Percentiles rank a stretch among this genome's conserved stretches.
Conservation (phyloP, 2,329 filamentous ascomycete species). For the Xylariomycetidae sp. region DNA sequence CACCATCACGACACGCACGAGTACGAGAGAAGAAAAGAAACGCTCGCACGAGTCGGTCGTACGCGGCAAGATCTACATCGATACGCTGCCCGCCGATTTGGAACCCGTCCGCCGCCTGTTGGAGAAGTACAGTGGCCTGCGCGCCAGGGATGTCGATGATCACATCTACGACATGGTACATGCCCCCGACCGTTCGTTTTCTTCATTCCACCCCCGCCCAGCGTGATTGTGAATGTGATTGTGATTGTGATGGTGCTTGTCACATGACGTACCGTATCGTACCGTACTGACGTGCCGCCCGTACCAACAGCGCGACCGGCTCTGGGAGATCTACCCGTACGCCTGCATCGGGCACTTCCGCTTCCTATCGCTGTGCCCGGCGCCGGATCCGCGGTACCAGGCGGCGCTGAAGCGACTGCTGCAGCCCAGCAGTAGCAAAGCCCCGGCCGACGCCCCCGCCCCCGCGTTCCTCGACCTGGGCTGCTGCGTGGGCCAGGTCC, state of each 20-base stretch:
- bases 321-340: slow-evolving; percentile 38
- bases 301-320: slow-evolving; percentile 34
- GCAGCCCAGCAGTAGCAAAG: slow-evolving; percentile 21
- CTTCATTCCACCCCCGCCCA: not conserved
- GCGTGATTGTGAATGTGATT: too few relatives aligned
- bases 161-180: slow-evolving; percentile 23
- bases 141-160: slow-evolving; percentile 19
- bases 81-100: slow-evolving; percentile 22
- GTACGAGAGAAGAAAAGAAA: not conserved
- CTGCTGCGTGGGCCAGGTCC: slow-evolving; percentile 44
- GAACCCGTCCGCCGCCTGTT: slow-evolving; percentile 19
- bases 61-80: slow-evolving; percentile 17
- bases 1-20: not conserved
- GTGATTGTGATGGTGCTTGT: too few relatives aligned
- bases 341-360: slow-evolving; percentile 45
- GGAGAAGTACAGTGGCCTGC: slow-evolving; percentile 24
- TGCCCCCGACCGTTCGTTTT: not conserved
- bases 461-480: slow-evolving; percentile 43
- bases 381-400: slow-evolving; percentile 35
- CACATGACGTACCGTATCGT: too few relatives aligned
- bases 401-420: slow-evolving; percentile 36
- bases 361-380: slow-evolving; percentile 38
- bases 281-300: not conserved
- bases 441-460: not conserved
- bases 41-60: slow-evolving; percentile 10